Percentiles rank a stretch among this genome's conserved stretches.
phyloP scores from a whole-genome alignment of 2,329 filamentous ascomycete genomes.

The Ceratocystiopsis minuta region DNA sequence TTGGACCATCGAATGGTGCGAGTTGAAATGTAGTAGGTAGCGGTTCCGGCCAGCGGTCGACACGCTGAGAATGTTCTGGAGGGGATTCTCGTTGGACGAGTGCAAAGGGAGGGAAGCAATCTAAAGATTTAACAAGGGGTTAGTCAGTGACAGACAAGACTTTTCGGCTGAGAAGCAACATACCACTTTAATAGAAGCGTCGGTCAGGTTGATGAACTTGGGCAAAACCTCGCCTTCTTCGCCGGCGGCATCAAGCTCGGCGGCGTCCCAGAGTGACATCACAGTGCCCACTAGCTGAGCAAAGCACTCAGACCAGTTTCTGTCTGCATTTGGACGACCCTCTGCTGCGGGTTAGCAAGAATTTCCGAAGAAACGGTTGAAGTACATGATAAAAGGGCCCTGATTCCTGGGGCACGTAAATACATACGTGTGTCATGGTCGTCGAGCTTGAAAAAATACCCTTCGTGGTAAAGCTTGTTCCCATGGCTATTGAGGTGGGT shows the following conservation, averaged over 20 bases:
- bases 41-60: constrained; percentile 92
- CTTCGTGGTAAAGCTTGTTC: constrained; percentile 95
- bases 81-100: constrained; percentile 53
- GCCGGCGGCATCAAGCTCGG: constrained; percentile 72
- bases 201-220: constrained; percentile 82
- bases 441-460: constrained; percentile 92
- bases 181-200: constrained; percentile 98
- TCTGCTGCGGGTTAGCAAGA: constrained; percentile 33
- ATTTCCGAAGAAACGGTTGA: constrained; percentile 10
- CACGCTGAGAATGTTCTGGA: constrained; percentile 89
- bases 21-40: constrained; percentile 92
- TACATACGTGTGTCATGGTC: constrained; percentile 78
- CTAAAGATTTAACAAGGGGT: constrained; percentile 22
- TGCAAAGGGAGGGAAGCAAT: constrained; percentile 80
- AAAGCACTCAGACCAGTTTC: constrained; percentile 93
- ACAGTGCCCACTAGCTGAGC: constrained; percentile 92
- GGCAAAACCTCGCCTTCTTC: constrained; percentile 43
- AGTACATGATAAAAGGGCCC: constrained; percentile 9
- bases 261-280: constrained; percentile 86
- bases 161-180: constrained; percentile 6
- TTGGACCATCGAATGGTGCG: constrained; percentile 76
- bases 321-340: constrained; percentile 67
- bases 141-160: neutral
- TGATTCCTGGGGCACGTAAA: neutral
- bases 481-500: constrained; percentile 84